These are phyloP conservation scores for Diaporthe amygdali DNA, from an alignment of 2,329 filamentous ascomycete genomes.

Conservation along the genomic window DNA sequence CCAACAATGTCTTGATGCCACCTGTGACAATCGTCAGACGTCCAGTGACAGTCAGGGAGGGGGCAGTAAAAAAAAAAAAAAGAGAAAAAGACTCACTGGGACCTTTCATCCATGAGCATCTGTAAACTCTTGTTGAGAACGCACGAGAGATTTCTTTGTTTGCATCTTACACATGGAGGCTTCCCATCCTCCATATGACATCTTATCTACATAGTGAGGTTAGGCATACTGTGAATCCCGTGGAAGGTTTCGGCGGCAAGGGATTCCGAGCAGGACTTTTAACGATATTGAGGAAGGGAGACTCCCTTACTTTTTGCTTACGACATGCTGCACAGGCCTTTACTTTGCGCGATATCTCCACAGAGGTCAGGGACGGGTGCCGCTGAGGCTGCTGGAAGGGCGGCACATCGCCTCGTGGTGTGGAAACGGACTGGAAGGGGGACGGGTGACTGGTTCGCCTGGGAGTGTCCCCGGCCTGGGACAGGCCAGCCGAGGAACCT, in stretches of 20 bases:
- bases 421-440: background rate
- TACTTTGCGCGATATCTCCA: conserved; percentile 43
- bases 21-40: background rate
- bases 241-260: background rate
- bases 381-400: conserved; percentile 11
- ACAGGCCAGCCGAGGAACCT: conserved; percentile 4
- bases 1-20: conserved; percentile 9
- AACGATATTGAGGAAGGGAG: background rate
- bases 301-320: conserved; percentile 42
- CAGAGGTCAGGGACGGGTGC: conserved; percentile 6
- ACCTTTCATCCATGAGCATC: conserved; percentile 46
- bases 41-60: background rate
- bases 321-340: conserved; percentile 47
- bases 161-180: conserved; percentile 43
- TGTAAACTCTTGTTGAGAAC: conserved; percentile 47
- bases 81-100: conserved; percentile 36
- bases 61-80: background rate
- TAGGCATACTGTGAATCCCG: background rate
- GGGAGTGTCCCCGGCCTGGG: background rate
- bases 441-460: conserved; percentile 6
- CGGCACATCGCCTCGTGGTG: background rate
- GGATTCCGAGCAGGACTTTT: background rate
- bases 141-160: conserved; percentile 42
- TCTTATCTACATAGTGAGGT: conserved; percentile 39
- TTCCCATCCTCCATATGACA: conserved; percentile 47